A percentile compares a stretch with the other conserved stretches of the same genome.
Conservation (phyloP, 2,329 filamentous ascomycete genomes). For the Ceratocystis huliohia region DNA sequence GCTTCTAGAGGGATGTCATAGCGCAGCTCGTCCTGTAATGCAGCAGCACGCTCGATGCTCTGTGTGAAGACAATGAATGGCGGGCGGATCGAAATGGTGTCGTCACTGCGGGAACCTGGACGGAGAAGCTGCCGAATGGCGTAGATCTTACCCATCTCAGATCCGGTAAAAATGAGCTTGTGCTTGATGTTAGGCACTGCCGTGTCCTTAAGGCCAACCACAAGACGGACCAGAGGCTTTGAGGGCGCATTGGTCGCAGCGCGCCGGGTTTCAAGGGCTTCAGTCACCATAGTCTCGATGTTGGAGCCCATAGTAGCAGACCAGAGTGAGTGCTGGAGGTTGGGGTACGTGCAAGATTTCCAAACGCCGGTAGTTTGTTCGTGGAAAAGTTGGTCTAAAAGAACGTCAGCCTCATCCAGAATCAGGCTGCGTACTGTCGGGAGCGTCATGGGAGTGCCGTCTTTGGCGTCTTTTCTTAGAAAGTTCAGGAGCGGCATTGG, state of each 20-base stretch:
- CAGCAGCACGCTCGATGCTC: conserved; percentile 79
- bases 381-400: conserved; percentile 80
- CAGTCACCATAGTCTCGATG: conserved; percentile 64
- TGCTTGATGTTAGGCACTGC: conserved; percentile 87
- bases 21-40: conserved; percentile 75
- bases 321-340: conserved; percentile 73
- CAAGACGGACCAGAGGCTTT: conserved; percentile 60
- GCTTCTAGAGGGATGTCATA: conserved; percentile 89
- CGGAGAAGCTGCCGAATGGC: conserved; percentile 81
- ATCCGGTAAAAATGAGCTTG: conserved; percentile 79
- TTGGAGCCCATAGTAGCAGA: conserved; percentile 95
- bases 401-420: conserved; percentile 88
- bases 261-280: conserved; percentile 47
- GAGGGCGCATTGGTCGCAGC: conserved; percentile 21
- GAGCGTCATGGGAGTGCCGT: conserved; percentile 37
- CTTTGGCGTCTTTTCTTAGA: conserved; percentile 35
- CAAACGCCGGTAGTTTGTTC: conserved; percentile 79
- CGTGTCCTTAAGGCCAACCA: conserved; percentile 93
- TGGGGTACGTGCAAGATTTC: conserved; percentile 58
- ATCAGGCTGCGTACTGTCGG: conserved; percentile 61
- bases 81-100: conserved; percentile 54
- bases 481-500: conserved; percentile 60
- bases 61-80: conserved; percentile 95
- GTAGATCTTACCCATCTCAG: conserved; percentile 84
- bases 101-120: conserved; percentile 41